Percentiles rank a stretch among this genome's conserved stretches.
Conservation (phyloP, 495 filamentous ascomycete species). For the Neurospora tetraspora region DNA sequence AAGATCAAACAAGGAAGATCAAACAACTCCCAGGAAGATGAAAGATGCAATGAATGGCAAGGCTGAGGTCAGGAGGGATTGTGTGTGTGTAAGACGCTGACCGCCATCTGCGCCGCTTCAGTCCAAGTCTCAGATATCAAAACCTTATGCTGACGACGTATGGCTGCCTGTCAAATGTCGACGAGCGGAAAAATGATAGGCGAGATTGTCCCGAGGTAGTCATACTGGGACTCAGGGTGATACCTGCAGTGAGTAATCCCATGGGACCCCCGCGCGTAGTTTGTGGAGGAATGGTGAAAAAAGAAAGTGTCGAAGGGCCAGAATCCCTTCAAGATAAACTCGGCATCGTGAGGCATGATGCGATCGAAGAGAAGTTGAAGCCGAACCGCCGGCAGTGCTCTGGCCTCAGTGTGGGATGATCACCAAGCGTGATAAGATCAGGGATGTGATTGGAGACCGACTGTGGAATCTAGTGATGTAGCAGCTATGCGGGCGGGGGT, state of each 20-base stretch:
- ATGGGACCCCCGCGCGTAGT: neutral
- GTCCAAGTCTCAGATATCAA: neutral
- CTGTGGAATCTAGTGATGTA: constrained; percentile 12
- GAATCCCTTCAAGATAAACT: neutral
- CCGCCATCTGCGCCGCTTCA: neutral
- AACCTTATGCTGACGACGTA: neutral
- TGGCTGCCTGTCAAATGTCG: neutral
- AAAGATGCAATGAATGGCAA: neutral
- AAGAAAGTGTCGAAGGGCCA: neutral
- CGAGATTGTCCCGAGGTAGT: neutral
- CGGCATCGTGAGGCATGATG: neutral
- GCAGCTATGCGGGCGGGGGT: constrained; percentile 5
- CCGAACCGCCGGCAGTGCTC: neutral
- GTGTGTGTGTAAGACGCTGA: neutral
- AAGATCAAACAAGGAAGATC: neutral
- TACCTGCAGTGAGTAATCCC: neutral
- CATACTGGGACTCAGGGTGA: neutral
- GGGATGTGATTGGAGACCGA: neutral
- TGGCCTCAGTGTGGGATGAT: neutral
- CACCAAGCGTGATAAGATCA: neutral
- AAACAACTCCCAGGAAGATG: neutral
- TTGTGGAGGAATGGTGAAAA: neutral
- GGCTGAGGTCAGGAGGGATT: neutral
- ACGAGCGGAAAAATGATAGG: neutral
- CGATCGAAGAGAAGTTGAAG: neutral